These are phyloP conservation scores for Globisporangium paddicum DNA, from an alignment of 352 stramenopile species.

Conservation along the genomic window DNA sequence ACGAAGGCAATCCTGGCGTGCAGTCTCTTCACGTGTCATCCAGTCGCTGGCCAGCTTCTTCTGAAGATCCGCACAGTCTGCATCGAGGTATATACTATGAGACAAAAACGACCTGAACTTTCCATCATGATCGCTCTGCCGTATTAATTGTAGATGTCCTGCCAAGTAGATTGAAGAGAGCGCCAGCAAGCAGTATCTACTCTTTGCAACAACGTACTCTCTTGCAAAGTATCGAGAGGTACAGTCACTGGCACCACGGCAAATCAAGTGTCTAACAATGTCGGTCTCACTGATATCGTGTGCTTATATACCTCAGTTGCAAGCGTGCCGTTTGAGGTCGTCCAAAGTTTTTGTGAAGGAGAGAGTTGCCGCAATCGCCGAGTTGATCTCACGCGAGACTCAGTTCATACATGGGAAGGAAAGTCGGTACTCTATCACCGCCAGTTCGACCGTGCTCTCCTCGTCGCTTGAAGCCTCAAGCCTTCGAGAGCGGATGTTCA, in stretches of 20 bases:
- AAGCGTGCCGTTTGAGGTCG: conserved; percentile 12
- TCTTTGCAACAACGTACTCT: background rate
- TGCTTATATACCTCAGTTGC: conserved; percentile 12
- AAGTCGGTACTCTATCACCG: background rate
- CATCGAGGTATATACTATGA: conserved; percentile 19
- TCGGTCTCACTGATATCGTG: background rate
- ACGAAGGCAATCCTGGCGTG: conserved; percentile 31
- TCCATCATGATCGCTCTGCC: too few relatives aligned
- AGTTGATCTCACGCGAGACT: conserved; percentile 16
- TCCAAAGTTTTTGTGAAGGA: conserved; percentile 12
- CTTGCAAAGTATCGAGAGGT: conserved; percentile 11
- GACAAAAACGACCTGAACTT: too few relatives aligned
- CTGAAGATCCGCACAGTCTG: conserved; percentile 25
- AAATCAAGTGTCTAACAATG: background rate
- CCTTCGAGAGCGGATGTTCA: conserved; percentile 49
- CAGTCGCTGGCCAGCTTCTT: conserved; percentile 27
- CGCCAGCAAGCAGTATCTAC: background rate
- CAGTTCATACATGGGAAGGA: conserved; percentile 14
- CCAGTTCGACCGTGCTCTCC: conserved; percentile 5
- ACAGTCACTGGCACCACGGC: background rate
- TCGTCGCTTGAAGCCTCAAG: conserved; percentile 21
- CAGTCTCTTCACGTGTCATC: conserved; percentile 50
- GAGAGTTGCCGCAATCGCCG: conserved; percentile 21
- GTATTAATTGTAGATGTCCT: background rate
- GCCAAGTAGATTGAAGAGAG: conserved; percentile 15